Evolutionary conservation across 2,329 filamentous ascomycete genomes (phyloP).

Genomic region (Arthrobotrys musiformis): DNA sequence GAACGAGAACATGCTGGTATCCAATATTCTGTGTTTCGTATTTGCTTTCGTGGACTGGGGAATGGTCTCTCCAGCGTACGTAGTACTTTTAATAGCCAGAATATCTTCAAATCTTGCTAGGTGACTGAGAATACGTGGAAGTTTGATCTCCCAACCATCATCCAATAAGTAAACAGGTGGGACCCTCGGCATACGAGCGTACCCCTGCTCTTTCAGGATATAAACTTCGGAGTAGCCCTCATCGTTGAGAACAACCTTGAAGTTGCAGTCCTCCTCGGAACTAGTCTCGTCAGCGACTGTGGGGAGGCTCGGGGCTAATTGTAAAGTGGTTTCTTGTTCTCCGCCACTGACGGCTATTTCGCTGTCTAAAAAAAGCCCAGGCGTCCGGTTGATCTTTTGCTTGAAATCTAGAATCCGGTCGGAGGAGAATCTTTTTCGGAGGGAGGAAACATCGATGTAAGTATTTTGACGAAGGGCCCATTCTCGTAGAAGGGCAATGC

Average conservation of each 20-base stretch:
- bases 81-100: neutral
- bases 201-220: neutral
- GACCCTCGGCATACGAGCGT: neutral
- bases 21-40: no score
- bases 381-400: neutral
- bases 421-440: neutral
- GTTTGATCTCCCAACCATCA: neutral
- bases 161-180: neutral
- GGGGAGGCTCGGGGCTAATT: no score
- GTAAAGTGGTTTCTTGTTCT: no score
- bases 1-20: constrained; percentile 22
- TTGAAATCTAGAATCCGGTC: neutral
- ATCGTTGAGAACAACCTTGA: neutral
- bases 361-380: neutral
- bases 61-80: no score
- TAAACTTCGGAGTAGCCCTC: neutral
- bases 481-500: neutral
- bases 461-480: constrained; percentile 6
- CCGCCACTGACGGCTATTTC: no score
- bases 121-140: constrained; percentile 3
- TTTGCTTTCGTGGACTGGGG: no score
- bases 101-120: constrained; percentile 7
- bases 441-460: neutral
- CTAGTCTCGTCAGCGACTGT: no score
- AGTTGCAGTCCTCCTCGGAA: neutral